These are phyloP conservation scores for Leccinum variabile DNA, from an alignment of 1,284 basidiomycete species.

Conservation along the genomic window DNA sequence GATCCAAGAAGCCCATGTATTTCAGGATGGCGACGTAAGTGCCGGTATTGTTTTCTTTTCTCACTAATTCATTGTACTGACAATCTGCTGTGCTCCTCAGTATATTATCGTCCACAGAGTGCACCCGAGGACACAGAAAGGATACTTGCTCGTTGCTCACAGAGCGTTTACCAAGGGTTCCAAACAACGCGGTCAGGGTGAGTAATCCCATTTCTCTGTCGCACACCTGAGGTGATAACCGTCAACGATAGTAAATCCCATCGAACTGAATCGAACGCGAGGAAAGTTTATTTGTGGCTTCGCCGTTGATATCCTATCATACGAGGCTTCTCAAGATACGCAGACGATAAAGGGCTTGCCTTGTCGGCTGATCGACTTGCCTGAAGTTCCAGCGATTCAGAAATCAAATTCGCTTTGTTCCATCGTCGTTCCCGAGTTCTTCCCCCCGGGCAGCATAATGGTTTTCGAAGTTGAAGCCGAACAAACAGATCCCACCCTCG, in stretches of 20 bases:
- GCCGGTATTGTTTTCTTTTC: slow-evolving; percentile 31
- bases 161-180: slow-evolving; percentile 83
- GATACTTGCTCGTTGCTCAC: slow-evolving; percentile 87
- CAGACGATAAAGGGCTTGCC: slow-evolving; percentile 72
- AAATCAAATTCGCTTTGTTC: slow-evolving; percentile 73
- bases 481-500: slow-evolving; percentile 64
- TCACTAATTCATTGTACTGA: slow-evolving; percentile 5
- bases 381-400: slow-evolving; percentile 51
- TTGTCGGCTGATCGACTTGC: slow-evolving; percentile 66
- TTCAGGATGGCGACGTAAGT: slow-evolving; percentile 90
- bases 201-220: slow-evolving; percentile 17
- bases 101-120: slow-evolving; percentile 92
- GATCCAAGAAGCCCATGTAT: slow-evolving; percentile 90
- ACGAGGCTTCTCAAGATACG: slow-evolving; percentile 56
- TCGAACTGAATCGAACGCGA: slow-evolving; percentile 78
- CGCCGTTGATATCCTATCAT: slow-evolving; percentile 65
- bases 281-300: slow-evolving; percentile 83
- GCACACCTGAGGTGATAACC: slow-evolving; percentile 2
- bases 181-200: slow-evolving; percentile 78
- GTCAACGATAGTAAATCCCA: slow-evolving; percentile 65
- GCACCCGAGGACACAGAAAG: slow-evolving; percentile 87
- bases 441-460: slow-evolving; percentile 92
- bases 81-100: slow-evolving; percentile 31
- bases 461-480: slow-evolving; percentile 84
- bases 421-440: slow-evolving; percentile 79